A percentile compares a stretch with the other conserved stretches of the same genome.
These are phyloP conservation scores for Passiflora organensis DNA, from an alignment of 345 rosid species.

Conservation along the genomic window DNA sequence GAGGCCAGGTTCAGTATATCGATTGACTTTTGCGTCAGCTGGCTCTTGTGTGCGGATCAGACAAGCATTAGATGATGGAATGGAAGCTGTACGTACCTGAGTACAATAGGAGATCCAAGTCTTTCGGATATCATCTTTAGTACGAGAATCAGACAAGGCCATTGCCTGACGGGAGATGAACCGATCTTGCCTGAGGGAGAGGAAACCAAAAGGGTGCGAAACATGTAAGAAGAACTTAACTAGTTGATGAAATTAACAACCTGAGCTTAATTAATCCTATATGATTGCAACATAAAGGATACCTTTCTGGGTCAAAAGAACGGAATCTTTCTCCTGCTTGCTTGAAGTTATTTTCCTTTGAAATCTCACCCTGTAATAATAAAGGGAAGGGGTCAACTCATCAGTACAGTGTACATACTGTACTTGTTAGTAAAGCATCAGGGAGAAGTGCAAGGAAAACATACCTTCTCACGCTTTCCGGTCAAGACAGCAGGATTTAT, in stretches of 20 bases:
- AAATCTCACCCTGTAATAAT: conserved; percentile 9
- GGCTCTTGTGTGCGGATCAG: too few relatives aligned
- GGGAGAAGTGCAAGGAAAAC: not conserved
- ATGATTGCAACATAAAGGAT: not conserved
- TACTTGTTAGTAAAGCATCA: too few relatives aligned
- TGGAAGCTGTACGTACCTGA: conserved; percentile 16
- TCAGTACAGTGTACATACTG: too few relatives aligned
- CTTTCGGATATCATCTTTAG: conserved; percentile 25
- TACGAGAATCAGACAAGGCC: conserved; percentile 21
- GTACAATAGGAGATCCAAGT: conserved; percentile 29
- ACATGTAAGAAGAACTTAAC: not conserved
- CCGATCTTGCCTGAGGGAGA: conserved; percentile 19
- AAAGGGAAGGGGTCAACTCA: not conserved
- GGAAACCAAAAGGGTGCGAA: not conserved
- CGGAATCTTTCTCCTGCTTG: conserved; percentile 31
- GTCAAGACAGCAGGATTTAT: conserved; percentile 13
- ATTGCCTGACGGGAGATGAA: conserved; percentile 19
- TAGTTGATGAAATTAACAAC: not conserved
- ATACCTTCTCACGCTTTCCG: conserved; percentile 27
- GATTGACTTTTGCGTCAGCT: not conserved
- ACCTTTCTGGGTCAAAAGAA: conserved; percentile 27
- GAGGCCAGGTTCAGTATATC: not conserved
- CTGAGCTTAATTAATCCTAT: too few relatives aligned
- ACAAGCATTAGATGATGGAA: not conserved
- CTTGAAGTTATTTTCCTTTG: conserved; percentile 32